These are phyloP conservation scores for Thuidium tamariscinum DNA, from an alignment of 225 moss, liverwort and hornwort species.

Conservation along the genomic window DNA sequence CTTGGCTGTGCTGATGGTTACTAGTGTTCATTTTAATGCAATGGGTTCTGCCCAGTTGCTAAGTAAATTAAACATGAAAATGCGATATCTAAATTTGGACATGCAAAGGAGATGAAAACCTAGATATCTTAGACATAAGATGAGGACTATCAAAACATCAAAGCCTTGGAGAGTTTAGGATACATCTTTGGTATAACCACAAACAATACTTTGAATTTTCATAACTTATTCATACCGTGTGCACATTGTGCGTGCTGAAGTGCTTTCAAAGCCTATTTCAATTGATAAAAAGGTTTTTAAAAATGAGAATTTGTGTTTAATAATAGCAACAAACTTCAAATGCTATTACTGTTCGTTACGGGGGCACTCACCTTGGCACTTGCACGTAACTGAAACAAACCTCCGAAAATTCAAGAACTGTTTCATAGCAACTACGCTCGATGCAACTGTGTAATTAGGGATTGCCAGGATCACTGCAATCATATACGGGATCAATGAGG, in stretches of 20 bases:
- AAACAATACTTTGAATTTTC: background rate
- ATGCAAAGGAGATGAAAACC: background rate
- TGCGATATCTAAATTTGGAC: background rate
- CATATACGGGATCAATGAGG: background rate
- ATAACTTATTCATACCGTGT: rapidly evolving
- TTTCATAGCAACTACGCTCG: background rate
- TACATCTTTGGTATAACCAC: background rate
- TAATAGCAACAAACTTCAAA: background rate
- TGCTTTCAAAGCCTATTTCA: background rate
- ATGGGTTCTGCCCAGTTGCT: no score
- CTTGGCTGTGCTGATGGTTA: no score
- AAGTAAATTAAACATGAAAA: no score
- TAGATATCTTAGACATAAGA: background rate
- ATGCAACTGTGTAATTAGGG: background rate
- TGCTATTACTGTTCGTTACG: background rate
- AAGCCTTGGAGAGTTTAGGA: no score
- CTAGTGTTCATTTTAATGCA: no score
- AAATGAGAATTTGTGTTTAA: no score
- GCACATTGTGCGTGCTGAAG: background rate
- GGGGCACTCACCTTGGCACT: background rate
- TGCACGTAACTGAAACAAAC: background rate
- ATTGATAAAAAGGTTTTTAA: rapidly evolving
- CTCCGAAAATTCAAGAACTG: background rate
- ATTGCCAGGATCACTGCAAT: background rate
- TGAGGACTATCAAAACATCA: background rate